Base-by-base conservation (phyloP, 2,329 filamentous ascomycete species). In the Alternaria sp. region DNA sequence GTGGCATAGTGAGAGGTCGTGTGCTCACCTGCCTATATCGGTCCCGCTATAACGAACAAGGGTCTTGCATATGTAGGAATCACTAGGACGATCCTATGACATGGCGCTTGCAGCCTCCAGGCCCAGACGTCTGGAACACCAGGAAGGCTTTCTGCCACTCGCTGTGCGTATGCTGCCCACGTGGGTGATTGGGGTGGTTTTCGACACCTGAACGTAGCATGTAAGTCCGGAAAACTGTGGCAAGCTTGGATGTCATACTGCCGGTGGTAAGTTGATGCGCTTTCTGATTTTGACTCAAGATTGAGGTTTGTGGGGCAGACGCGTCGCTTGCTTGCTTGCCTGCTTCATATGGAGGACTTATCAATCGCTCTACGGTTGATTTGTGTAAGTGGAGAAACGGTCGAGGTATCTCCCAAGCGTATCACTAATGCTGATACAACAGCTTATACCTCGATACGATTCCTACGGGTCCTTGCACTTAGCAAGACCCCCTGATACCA, bases 11-110 rank as follows among this genome's bases (percentile, higher is more conserved):
- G 26, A 20, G 32, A 30, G 32, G 38, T 61, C 59, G 55, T 44
- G 59, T 61, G 59, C 59, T 49, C 44, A 61, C 59, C 55, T 61
- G 51, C 59, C 55, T 51, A 57, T 57, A 57, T 18, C n/a, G 18
- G 34, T 28, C 24, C 44, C 18, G 18, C 39, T 18, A n/a, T 48
- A 43, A 32, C 36, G 32, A 7, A 14, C 59, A 56, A 18, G 52
- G 52, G 32, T 41, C 14, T 32, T 32, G 28, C 20, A 30, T 46
- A n/a, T 36, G 16, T 22, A 38, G 28, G 20, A 49, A 18, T 48
- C 46, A n/a, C 46, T 49, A 38, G 32, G 36, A 36, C 32, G 14
- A 22, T 11, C 26, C 18, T 48, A 34, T 43, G 51, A 54, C 51
- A 59, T 54, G 22, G 42, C 30, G 30, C 30, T 14, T 36, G 32